These are phyloP conservation scores for Rhynchosporium graminicola DNA, from an alignment of 2,329 filamentous ascomycete species.

Conservation along the genomic window DNA sequence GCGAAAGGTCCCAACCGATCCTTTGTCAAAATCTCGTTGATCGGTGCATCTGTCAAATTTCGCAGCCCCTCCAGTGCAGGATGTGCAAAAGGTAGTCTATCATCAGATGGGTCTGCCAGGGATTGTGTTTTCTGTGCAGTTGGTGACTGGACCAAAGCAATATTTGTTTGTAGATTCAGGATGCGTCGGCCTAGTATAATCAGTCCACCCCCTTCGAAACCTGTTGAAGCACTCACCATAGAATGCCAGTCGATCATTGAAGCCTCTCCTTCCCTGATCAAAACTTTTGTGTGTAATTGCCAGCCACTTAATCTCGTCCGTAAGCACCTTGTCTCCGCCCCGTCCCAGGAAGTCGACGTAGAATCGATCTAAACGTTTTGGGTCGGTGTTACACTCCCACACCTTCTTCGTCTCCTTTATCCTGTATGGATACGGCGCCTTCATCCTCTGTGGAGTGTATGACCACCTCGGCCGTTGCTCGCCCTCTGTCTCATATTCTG, in stretches of 20 bases:
- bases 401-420: conserved; percentile 54
- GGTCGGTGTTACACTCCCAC: conserved; percentile 76
- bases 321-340: conserved; percentile 71
- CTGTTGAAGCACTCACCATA: conserved; percentile 59
- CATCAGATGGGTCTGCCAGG: conserved; percentile 49
- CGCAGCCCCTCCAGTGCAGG: conserved; percentile 71
- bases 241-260: conserved; percentile 91
- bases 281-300: conserved; percentile 98
- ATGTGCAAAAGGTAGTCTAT: conserved; percentile 65
- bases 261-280: conserved; percentile 89
- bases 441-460: conserved; percentile 68
- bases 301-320: conserved; percentile 94
- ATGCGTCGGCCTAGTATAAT: conserved; percentile 55
- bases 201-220: conserved; percentile 22
- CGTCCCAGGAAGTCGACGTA: conserved; percentile 76
- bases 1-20: conserved; percentile 69
- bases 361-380: conserved; percentile 71
- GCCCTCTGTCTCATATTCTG: conserved; percentile 40
- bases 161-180: conserved; percentile 62
- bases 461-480: conserved; percentile 63
- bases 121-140: conserved; percentile 38
- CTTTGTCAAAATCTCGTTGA: conserved; percentile 63
- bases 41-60: conserved; percentile 64
- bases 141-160: conserved; percentile 56
- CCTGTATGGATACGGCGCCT: conserved; percentile 62